Evolutionary conservation across 1,284 basidiomycete species (phyloP), one percentile per base, ranked within the genome.

Genomic region (Agaricales sp.): DNA sequence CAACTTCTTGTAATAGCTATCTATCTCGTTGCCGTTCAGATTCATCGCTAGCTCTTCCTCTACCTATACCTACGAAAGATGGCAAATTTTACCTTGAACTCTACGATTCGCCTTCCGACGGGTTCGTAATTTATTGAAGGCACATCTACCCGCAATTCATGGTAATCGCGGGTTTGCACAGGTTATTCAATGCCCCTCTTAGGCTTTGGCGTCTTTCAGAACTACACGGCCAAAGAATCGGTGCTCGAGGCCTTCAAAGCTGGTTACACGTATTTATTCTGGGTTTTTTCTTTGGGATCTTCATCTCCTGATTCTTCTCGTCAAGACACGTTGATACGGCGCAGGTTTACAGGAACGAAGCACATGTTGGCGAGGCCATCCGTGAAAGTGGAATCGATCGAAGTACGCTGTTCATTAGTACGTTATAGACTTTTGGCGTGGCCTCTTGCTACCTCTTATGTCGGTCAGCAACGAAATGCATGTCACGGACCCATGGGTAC

Each of bases 161-260:
- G 8, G 8, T 43, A 8, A 43, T n/a, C 8, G 11, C 41, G 41
- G 11, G 8, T 19, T 16, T 11, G 8, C 8, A 8, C 41, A 43
- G 57, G 57, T 8, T 49, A 53, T 23, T 6, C 25, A 19, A 66
- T 76, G 51, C 74, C 74, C 3, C 56, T 63, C n/a, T 60, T 77
- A 1, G 74, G 73, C 1, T 66, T 73, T 38, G 73, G 74, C 6
- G 67, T 75, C 8, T 75, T 69, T 54, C 63, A 69, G 52, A 64
- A 64, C 58, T 45, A 59, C 37, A 63, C 66, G n/a, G 45, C 51
- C 6, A 59, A 59, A 8, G 52, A 63, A 1, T 64, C 67, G 2
- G 63, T 68, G 14, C 55, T 59, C 14, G 58, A 60, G 12, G 73
- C 73, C 2, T 54, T 75, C 21, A 58, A 64, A 16, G 58, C 54